Evolutionary conservation across 768 basidiomycete genomes (phyloP), one percentile per base, ranked within the genome.

Genomic region (Pleurotus salmoneostramineus): DNA sequence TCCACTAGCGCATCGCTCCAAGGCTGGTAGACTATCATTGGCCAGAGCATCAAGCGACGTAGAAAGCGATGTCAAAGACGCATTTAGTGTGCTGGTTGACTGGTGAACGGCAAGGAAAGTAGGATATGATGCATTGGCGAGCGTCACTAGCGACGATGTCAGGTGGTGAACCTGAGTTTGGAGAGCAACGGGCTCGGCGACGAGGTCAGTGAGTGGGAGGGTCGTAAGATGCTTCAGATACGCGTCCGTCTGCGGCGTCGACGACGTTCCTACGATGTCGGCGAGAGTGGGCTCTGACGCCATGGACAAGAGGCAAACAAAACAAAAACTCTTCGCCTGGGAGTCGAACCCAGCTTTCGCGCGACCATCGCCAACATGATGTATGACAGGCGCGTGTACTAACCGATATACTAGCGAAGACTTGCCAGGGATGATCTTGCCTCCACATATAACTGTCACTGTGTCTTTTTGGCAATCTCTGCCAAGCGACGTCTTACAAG

Each of bases 41-140:
- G 95, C 73, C 4, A 98, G 78, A 36, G 81, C 71, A 57, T 83
- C 78, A 58, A 98, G 84, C 5, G 93, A 93, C 7, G 79, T 69
- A 1, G 89, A 86, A 55, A 98, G 81, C 4, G 88, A 85, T 0
- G 82, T 77, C 60, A 98, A 81, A 1, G 94, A 91, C 3, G 77
- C 71, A 1, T 84, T 77, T 57, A 97, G 81, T 0, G 88, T 84
- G 49, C 84, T 83, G 3, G 92, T 91, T 14, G 90, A 89, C 48
- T 80, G 71, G 68, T 95, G 93, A 8, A 95, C 80, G n/a, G 90
- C 88, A 61, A 96, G 82, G 69, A 97, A 96, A 0, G 93, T 94
- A 32, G 90, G 85, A 70, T 97, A 95, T 21, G 94, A 94, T 3
- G 92, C 87, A 60, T 93, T 89, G 56, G 94, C 95, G 11, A 98